Evolutionary conservation across 2,329 filamentous ascomycete species (phyloP), one percentile per base, ranked within the genome.

Genomic region (Arthrobotrys sphaeroides): DNA sequence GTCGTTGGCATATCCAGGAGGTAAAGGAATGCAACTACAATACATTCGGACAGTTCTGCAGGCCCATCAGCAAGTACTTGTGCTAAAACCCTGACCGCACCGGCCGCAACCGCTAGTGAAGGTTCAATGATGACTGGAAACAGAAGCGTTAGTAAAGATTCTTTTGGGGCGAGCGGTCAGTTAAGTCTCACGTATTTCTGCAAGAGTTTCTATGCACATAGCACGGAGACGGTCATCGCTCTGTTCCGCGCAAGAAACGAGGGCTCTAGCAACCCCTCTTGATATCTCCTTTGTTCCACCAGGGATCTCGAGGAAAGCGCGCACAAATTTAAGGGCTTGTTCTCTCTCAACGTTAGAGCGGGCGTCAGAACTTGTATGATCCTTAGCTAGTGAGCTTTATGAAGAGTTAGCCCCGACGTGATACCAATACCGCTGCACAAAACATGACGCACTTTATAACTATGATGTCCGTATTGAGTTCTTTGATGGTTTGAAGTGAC

Each of bases 261-360:
- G 90, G 5, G 94, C 95, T 65, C 95, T 89, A 5, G 96, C 91
- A 18, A 99, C 89, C 0, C 92, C 90, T 72, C 91, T 88, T 0
- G 95, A 96, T 36, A 99, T 87, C 81, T 99, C 94, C 77, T 88
- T 87, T 6, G 96, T 90, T 9, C 95, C 95, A 77, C 93, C 92
- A 81, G 97, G 97, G 78, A 98, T 93, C 81, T 99, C 95, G 1
- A 99, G 85, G 80, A 99, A 99, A 7, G 94, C 92, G 73, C 95
- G 89, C 24, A 98, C 90, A 81, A 99, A 97, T 82, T 99, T 99
- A 80, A 99, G 85, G 10, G 95, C 95, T 83, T 99, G 95, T 82
- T 99, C 95, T 64, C 96, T 88, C 84, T 99, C 95, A 16, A 99
- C 92, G 79, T 94, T 94, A n/a, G 94, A 92, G 82, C 97, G 98